Percentiles rank a stretch among this genome's conserved stretches.
phyloP scores from a whole-genome alignment of 1,284 basidiomycete species.

The Sporisorium sorghi region DNA sequence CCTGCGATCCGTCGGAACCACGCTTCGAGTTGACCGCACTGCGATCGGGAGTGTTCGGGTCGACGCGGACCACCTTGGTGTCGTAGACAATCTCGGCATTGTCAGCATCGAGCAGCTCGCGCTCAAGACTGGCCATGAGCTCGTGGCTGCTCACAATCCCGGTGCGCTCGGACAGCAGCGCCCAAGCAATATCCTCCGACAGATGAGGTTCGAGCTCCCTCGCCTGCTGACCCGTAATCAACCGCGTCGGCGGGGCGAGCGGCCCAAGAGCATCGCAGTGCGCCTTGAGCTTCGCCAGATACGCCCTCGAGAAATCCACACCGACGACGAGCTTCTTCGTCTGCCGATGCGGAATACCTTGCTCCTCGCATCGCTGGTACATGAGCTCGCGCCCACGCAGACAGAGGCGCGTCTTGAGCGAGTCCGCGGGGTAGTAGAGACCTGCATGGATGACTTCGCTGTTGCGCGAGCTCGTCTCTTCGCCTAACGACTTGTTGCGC shows the following conservation, averaged over 20 bases:
- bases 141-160: conserved; percentile 91
- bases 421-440: conserved; percentile 80
- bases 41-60: conserved; percentile 71
- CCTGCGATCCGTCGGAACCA: conserved; percentile 54
- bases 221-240: conserved; percentile 81
- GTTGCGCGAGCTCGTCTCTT: conserved; percentile 78
- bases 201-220: conserved; percentile 84
- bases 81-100: conserved; percentile 82
- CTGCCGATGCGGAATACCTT: conserved; percentile 79
- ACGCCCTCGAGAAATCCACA: conserved; percentile 35
- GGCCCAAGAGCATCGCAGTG: conserved; percentile 50
- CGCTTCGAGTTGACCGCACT: conserved; percentile 31
- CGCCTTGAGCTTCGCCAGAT: conserved; percentile 51
- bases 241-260: conserved; percentile 72
- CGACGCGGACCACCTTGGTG: conserved; percentile 88
- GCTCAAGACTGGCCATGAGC: conserved; percentile 80
- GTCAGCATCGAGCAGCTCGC: conserved; percentile 79
- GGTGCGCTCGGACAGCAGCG: conserved; percentile 85
- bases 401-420: conserved; percentile 88
- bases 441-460: conserved; percentile 93
- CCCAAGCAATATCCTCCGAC: conserved; percentile 77
- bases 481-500: conserved; percentile 73
- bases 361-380: conserved; percentile 80
- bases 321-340: conserved; percentile 77
- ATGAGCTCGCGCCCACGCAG: conserved; percentile 86